phyloP scores from a whole-genome alignment of 2,329 filamentous ascomycete genomes.

The Ophiostoma pallidulum region DNA sequence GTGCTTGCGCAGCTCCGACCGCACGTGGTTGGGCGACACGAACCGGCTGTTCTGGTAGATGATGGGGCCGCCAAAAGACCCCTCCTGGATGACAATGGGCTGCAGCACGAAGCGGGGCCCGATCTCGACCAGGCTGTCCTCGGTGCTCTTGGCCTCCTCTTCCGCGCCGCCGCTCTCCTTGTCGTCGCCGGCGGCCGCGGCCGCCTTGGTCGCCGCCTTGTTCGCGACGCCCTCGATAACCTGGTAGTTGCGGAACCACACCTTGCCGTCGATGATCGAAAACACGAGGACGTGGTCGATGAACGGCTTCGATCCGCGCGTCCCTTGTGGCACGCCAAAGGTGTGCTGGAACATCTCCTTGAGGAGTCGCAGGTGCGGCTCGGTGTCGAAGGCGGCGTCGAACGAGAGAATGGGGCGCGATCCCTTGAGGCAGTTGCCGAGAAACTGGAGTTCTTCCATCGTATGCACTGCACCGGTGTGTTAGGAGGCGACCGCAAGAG shows the following conservation, averaged over 20 bases:
- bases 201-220: constrained; percentile 31
- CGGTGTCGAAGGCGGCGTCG: constrained; percentile 73
- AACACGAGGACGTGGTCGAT: constrained; percentile 93
- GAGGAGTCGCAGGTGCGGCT: constrained; percentile 71
- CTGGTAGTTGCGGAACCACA: constrained; percentile 95
- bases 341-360: constrained; percentile 85
- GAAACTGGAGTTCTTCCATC: constrained; percentile 94
- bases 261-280: constrained; percentile 81
- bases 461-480: constrained; percentile 58
- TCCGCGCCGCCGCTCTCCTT: constrained; percentile 44
- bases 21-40: constrained; percentile 88
- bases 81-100: constrained; percentile 90
- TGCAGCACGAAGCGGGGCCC: constrained; percentile 88
- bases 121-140: constrained; percentile 81
- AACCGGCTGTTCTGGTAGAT: constrained; percentile 99
- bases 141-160: constrained; percentile 45
- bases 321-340: constrained; percentile 84
- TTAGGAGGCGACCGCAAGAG: too few relatives aligned
- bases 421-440: constrained; percentile 92
- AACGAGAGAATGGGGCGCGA: constrained; percentile 87
- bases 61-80: constrained; percentile 88
- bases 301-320: constrained; percentile 88
- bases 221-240: constrained; percentile 71
- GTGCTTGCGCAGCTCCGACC: constrained; percentile 65
- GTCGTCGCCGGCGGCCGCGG: constrained; percentile 18